Conservation (phyloP, 768 basidiomycete genomes). For the Hericium alpestre region DNA sequence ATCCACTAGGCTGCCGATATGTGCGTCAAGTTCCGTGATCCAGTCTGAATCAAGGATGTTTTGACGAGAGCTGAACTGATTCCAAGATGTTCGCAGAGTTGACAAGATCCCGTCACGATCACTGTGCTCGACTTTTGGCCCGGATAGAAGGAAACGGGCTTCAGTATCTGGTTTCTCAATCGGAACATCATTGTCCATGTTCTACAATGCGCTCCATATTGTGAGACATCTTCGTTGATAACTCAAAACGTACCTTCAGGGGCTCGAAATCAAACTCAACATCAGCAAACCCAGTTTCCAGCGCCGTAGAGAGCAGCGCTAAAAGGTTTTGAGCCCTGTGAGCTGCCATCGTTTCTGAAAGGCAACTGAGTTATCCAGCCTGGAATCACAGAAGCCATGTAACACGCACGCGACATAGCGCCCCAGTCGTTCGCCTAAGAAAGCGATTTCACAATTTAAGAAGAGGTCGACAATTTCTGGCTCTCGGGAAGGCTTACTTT, state of each 20-base stretch:
- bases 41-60: conserved; percentile 31
- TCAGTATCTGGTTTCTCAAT: conserved; percentile 29
- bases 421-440: conserved; percentile 55
- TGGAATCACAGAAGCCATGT: neutral
- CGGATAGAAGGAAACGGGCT: conserved; percentile 21
- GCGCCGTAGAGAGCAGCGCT: conserved; percentile 33
- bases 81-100: conserved; percentile 22
- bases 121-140: conserved; percentile 12
- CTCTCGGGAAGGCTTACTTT: conserved; percentile 29
- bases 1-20: conserved; percentile 31
- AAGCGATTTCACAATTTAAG: too few species aligned
- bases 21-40: conserved; percentile 25
- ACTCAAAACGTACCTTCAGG: conserved; percentile 31
- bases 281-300: conserved; percentile 38
- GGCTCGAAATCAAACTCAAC: conserved; percentile 34
- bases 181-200: conserved; percentile 37
- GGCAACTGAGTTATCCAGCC: neutral
- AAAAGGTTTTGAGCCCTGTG: conserved; percentile 31
- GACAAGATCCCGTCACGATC: conserved; percentile 19
- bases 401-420: conserved; percentile 43
- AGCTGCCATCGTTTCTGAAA: conserved; percentile 35
- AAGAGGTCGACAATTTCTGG: neutral
- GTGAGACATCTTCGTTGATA: too few species aligned
- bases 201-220: conserved; percentile 22
- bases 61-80: conserved; percentile 21